A percentile compares a stretch with the other conserved stretches of the same genome.
These are phyloP conservation scores for Psilocybe azurescens DNA, from an alignment of 768 basidiomycete species.

Conservation along the genomic window DNA sequence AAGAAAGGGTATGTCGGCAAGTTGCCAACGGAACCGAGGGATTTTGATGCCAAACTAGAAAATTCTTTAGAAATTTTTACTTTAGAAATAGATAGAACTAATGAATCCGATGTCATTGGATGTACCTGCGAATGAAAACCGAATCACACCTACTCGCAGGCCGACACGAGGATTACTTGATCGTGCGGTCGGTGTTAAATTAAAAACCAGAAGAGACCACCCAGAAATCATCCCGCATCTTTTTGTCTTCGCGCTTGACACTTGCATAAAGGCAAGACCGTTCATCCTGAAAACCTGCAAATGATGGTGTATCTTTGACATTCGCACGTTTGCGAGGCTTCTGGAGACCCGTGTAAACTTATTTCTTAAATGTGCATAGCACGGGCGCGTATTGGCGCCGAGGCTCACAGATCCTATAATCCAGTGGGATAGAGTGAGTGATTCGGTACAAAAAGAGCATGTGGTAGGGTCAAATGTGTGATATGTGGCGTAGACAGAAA, in stretches of 20 bases:
- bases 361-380: neutral
- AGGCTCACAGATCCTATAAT: neutral
- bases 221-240: too few relatives aligned
- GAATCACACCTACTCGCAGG: neutral
- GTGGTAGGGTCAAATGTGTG: conserved; percentile 3
- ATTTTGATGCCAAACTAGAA: conserved; percentile 1
- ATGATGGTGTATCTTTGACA: neutral
- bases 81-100: neutral
- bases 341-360: neutral
- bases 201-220: neutral
- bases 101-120: conserved; percentile 3
- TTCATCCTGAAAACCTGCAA: neutral
- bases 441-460: conserved; percentile 8
- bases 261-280: neutral
- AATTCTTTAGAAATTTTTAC: neutral
- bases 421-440: conserved; percentile 1
- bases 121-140: neutral
- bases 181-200: neutral
- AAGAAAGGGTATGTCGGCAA: neutral
- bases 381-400: conserved; percentile 8
- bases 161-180: neutral
- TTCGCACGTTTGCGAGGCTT: neutral
- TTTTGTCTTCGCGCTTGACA: too few relatives aligned
- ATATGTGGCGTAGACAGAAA: conserved; percentile 6
- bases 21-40: conserved; percentile 10